phyloP scores from a whole-genome alignment of 192 early-diverging fungal genomes.

The Backusella tuberculispora region DNA sequence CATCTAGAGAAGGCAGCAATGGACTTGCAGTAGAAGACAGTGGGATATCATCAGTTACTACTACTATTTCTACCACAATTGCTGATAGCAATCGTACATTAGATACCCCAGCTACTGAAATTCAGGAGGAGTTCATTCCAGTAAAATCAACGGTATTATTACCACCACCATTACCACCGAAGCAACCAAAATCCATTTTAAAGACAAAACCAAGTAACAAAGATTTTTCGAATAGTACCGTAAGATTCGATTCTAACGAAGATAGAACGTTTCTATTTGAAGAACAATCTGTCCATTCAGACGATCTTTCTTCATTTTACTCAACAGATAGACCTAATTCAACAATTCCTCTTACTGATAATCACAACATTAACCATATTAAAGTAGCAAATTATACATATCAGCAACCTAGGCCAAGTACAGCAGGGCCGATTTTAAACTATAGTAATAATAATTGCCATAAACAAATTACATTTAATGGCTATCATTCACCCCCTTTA shows the following conservation, averaged over 20 bases:
- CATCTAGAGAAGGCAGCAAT: background rate
- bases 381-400: background rate
- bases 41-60: slow-evolving; percentile 11
- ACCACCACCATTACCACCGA: background rate
- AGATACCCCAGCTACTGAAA: slow-evolving; percentile 1
- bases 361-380: background rate
- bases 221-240: background rate
- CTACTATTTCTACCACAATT: slow-evolving; percentile 4
- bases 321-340: background rate
- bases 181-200: background rate
- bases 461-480: background rate
- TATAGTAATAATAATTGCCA: background rate
- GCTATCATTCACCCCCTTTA: background rate
- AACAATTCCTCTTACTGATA: background rate
- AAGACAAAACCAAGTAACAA: background rate
- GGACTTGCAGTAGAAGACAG: background rate
- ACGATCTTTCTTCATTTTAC: background rate
- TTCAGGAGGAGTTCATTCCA: background rate
- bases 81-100: slow-evolving; percentile 4
- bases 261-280: background rate
- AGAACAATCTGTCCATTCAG: too few relatives aligned
- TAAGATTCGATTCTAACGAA: background rate
- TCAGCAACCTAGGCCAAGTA: background rate
- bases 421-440: background rate
- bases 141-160: background rate